These are phyloP conservation scores for Rhizophagus sp. DNA, from an alignment of 192 early-diverging fungal genomes.

Conservation along the genomic window DNA sequence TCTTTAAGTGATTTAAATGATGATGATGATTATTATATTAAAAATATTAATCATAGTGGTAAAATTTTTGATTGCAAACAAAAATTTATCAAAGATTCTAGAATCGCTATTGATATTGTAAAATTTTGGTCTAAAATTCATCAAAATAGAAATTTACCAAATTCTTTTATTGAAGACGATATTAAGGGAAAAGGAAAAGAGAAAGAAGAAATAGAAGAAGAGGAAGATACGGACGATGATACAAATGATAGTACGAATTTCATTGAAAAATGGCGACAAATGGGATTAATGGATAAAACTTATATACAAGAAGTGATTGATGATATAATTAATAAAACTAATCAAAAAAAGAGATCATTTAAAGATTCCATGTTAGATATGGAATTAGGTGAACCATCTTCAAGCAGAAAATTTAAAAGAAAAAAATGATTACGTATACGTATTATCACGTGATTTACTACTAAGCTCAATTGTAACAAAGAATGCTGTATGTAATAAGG, in stretches of 20 bases:
- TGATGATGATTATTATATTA: background rate
- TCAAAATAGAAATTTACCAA: background rate
- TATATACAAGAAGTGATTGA: background rate
- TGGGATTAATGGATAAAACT: background rate
- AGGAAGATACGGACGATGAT: background rate
- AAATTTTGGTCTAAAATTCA: slow-evolving; percentile 21
- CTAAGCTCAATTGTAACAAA: no score
- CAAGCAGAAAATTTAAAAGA: no score
- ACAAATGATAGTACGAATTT: background rate
- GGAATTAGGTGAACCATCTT: no score
- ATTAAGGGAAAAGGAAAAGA: background rate
- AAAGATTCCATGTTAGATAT: no score
- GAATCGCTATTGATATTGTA: slow-evolving; percentile 12
- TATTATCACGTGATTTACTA: no score
- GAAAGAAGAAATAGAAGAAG: no score
- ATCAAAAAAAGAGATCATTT: no score
- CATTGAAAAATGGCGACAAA: slow-evolving; percentile 6
- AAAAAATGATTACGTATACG: no score
- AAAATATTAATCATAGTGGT: slow-evolving; percentile 11
- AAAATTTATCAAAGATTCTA: background rate
- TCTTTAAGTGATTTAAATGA: background rate
- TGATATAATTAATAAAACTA: background rate
- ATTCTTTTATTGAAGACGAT: background rate
- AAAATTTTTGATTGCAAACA: slow-evolving; percentile 19
- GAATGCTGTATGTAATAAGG: no score